Base-by-base conservation (phyloP, 2,329 filamentous ascomycete genomes). In the Venturia carpophila region DNA sequence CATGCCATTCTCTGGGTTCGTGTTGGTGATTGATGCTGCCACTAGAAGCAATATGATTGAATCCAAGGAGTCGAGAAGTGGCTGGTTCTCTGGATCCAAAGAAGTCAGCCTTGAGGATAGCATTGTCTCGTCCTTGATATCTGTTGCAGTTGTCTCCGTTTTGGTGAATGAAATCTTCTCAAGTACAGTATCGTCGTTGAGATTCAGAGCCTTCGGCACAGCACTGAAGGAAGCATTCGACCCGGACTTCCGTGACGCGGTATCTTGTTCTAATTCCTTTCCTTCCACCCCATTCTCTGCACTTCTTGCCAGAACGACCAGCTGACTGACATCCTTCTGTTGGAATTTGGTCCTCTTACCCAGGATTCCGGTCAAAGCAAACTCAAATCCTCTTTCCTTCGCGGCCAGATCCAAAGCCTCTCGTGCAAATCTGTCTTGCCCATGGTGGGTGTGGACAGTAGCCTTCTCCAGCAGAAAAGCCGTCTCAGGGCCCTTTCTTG, bases 181-280 rank as follows among this genome's bases (percentile, higher is more conserved):
- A 1, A 97, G 81, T 0, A 99, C 81, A 0, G 94, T 97, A 73
- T 99, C 94, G 70, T 99, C 90, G 72, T 97, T 95, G 3, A 97
- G 79, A 43, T 89, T 83, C 17, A 97, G 75, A 2, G 88, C 87
- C 69, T 88, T 83, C 0, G 92, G 91, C 42, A 61, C 55, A 71
- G 70, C 39, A 66, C 68, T 5, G 67, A 64, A 19, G 55, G 63
- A 42, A 45, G 6, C 64, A 21, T 63, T 65, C n/a, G 69, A 66
- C 4, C 63, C 34, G 9, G 21, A 11, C 37, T 67, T 42, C 9
- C 60, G 62, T 42, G 11, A n/a, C 45, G 65, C 65, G 17, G 27
- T 61, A 5, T 65, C 9, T 21, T 1, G 69, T 70, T 34, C 70
- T 10, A 19, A 10, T 15, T 19, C 52, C 17, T 19, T 37, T 21